Evolutionary conservation across 768 basidiomycete genomes (phyloP).

Genomic region (Mycena indigotica): DNA sequence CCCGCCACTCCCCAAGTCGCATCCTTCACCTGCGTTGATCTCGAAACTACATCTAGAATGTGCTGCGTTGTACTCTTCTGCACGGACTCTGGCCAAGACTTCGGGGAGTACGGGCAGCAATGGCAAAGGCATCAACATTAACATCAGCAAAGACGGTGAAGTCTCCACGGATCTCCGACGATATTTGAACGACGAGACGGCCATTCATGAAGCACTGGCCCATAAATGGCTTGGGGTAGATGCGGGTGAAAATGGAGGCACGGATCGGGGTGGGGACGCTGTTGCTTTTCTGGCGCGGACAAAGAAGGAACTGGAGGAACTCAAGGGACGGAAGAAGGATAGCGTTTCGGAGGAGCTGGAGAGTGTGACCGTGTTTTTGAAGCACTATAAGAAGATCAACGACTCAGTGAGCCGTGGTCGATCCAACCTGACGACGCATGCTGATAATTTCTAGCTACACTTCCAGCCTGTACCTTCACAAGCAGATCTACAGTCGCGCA

Average conservation of each 20-base stretch:
- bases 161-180: slow-evolving; percentile 68
- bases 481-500: slow-evolving; percentile 70
- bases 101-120: slow-evolving; percentile 37
- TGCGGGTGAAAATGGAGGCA: slow-evolving; percentile 75
- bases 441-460: slow-evolving; percentile 58
- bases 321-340: slow-evolving; percentile 60
- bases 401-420: slow-evolving; percentile 68
- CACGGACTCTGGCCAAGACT: slow-evolving; percentile 70
- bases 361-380: slow-evolving; percentile 67
- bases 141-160: slow-evolving; percentile 42
- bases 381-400: slow-evolving; percentile 85
- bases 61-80: slow-evolving; percentile 73
- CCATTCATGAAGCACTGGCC: slow-evolving; percentile 71
- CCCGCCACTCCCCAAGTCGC: slow-evolving; percentile 88
- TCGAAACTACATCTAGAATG: slow-evolving; percentile 94
- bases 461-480: slow-evolving; percentile 83
- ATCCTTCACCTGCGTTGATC: slow-evolving; percentile 87
- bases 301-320: slow-evolving; percentile 70
- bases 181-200: slow-evolving; percentile 71
- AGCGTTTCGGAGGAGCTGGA: slow-evolving; percentile 67
- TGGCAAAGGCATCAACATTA: slow-evolving; percentile 27
- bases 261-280: slow-evolving; percentile 69
- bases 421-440: slow-evolving; percentile 26
- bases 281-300: slow-evolving; percentile 80
- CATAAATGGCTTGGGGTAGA: slow-evolving; percentile 98